Conservation (phyloP, 2,329 filamentous ascomycete species). For the Exophiala viscosa region DNA sequence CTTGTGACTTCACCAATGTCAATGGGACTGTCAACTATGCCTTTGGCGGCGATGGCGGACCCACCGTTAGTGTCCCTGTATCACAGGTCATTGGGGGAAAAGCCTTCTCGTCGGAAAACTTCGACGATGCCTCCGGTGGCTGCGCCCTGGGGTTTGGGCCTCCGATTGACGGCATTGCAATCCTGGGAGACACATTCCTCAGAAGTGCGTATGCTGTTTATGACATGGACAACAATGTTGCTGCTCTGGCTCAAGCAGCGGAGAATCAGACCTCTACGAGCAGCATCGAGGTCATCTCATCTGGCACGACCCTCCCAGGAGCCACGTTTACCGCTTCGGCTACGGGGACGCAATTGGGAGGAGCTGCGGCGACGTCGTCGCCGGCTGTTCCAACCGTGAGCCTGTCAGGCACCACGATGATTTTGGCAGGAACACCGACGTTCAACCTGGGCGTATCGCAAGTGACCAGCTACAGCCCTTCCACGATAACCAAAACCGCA, state of each 20-base stretch:
- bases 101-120: constrained; percentile 39
- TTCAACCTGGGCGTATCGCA: constrained; percentile 16
- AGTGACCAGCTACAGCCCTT: constrained; percentile 1
- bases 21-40: constrained; percentile 44
- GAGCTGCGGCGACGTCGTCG: background rate
- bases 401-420: constrained; percentile 6
- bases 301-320: constrained; percentile 15
- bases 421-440: constrained; percentile 19
- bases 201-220: constrained; percentile 72
- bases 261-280: constrained; percentile 11
- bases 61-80: constrained; percentile 34
- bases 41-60: constrained; percentile 46
- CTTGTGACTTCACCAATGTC: constrained; percentile 41
- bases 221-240: constrained; percentile 67
- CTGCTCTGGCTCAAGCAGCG: constrained; percentile 56
- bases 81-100: constrained; percentile 52
- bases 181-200: constrained; percentile 73
- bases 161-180: constrained; percentile 50
- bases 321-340: constrained; percentile 16
- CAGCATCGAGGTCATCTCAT: constrained; percentile 18
- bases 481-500: background rate
- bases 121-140: constrained; percentile 51
- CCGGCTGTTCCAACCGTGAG: constrained; percentile 9
- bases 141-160: constrained; percentile 67
- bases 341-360: constrained; percentile 13